phyloP scores from a whole-genome alignment of 2,329 filamentous ascomycete genomes.

The Chaetomium sp. region DNA sequence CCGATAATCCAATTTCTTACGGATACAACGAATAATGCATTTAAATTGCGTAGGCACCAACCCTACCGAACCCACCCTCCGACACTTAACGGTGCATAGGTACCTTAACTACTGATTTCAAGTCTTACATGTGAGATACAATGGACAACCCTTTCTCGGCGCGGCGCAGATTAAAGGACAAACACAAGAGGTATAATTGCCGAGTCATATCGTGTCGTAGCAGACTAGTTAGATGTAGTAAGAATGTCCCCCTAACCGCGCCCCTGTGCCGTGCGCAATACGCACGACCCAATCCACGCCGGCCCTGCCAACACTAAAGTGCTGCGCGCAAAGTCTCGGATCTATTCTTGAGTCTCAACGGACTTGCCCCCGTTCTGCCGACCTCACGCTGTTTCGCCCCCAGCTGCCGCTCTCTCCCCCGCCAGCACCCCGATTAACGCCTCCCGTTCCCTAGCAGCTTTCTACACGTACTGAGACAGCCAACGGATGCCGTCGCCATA shows the following conservation, averaged over 20 bases:
- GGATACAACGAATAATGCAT: background rate
- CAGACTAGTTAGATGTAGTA: slow-evolving; percentile 30
- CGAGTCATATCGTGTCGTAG: slow-evolving; percentile 34
- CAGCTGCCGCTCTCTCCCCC: slow-evolving; percentile 4
- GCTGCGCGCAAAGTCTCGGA: slow-evolving; percentile 30
- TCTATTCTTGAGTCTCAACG: slow-evolving; percentile 32
- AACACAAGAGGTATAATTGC: slow-evolving; percentile 32
- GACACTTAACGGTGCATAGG: too few relatives aligned
- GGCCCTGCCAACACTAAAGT: slow-evolving; percentile 8
- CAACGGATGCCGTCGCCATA: slow-evolving; percentile 91
- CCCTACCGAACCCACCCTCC: background rate
- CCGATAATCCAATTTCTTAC: background rate
- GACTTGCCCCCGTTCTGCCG: background rate
- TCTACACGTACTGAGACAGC: slow-evolving; percentile 87
- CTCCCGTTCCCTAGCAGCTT: slow-evolving; percentile 10
- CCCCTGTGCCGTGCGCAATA: slow-evolving; percentile 5
- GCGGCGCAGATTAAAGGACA: slow-evolving; percentile 5
- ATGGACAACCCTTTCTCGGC: background rate
- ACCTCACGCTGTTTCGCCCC: slow-evolving; percentile 20
- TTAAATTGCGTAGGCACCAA: background rate
- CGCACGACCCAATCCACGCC: slow-evolving; percentile 11
- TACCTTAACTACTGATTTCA: too few relatives aligned
- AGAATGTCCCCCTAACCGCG: slow-evolving; percentile 16
- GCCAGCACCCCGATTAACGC: slow-evolving; percentile 14
- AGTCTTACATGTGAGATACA: slow-evolving; percentile 1